phyloP scores from a whole-genome alignment of 2,329 filamentous ascomycete genomes.

The Graphium sp. region DNA sequence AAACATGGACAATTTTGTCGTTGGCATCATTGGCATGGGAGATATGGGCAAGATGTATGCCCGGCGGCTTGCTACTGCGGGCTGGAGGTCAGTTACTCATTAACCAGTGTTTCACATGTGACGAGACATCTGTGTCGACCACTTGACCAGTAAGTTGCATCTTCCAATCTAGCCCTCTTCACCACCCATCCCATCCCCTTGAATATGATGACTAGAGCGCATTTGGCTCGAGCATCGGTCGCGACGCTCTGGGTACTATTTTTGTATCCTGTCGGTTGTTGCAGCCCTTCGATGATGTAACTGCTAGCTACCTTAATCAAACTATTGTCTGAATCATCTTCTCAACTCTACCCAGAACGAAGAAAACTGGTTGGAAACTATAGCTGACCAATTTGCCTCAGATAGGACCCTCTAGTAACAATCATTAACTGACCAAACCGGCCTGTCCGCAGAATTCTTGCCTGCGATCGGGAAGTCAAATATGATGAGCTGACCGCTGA shows the following conservation, averaged over 20 bases:
- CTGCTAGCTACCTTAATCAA: constrained; percentile 83
- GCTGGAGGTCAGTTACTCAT: constrained; percentile 62
- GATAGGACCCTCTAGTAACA: neutral
- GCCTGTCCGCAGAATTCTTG: constrained; percentile 54
- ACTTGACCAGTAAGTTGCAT: constrained; percentile 21
- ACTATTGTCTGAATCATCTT: constrained; percentile 65
- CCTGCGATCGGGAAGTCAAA: constrained; percentile 84
- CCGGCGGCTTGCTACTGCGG: constrained; percentile 69
- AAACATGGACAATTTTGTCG: constrained; percentile 49
- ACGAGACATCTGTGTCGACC: constrained; percentile 6
- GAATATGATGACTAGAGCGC: constrained; percentile 99
- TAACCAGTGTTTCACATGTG: constrained; percentile 4
- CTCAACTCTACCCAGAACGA: no score
- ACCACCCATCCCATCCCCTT: constrained; percentile 4
- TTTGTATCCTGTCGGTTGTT: constrained; percentile 47
- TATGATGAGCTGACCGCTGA: constrained; percentile 66
- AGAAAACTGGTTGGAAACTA: no score
- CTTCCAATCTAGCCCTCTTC: constrained; percentile 5
- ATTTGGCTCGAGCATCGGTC: constrained; percentile 99
- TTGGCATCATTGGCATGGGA: constrained; percentile 97
- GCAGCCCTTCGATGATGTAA: constrained; percentile 91
- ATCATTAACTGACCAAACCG: neutral
- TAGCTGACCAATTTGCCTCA: no score
- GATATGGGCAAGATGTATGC: constrained; percentile 99
- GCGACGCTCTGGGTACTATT: constrained; percentile 49